phyloP scores from a whole-genome alignment of 2,329 filamentous ascomycete genomes.

The Fusarium nisikadoi region DNA sequence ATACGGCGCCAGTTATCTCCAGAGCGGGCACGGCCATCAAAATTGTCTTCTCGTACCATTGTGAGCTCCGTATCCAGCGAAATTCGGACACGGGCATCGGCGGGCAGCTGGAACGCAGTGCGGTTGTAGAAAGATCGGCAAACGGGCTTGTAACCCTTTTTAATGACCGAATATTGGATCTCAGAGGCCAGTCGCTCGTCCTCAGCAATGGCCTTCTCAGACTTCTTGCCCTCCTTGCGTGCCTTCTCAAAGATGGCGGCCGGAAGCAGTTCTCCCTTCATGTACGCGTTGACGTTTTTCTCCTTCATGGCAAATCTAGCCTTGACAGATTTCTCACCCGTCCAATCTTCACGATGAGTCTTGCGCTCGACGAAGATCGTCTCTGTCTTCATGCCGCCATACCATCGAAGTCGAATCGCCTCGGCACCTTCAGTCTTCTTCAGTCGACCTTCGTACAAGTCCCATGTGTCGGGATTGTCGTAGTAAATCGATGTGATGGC shows the following conservation, averaged over 20 bases:
- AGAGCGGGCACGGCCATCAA: slow-evolving; percentile 79
- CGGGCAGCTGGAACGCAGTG: slow-evolving; percentile 96
- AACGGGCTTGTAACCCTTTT: slow-evolving; percentile 86
- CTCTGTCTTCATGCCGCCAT: slow-evolving; percentile 94
- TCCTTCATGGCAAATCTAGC: slow-evolving; percentile 95
- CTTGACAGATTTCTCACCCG: slow-evolving; percentile 98
- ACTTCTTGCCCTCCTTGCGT: slow-evolving; percentile 93
- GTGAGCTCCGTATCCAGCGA: slow-evolving; percentile 96
- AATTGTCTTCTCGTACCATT: slow-evolving; percentile 94
- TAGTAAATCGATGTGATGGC: slow-evolving; percentile 99
- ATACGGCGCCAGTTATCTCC: slow-evolving; percentile 95
- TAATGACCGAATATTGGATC: slow-evolving; percentile 92
- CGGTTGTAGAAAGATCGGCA: slow-evolving; percentile 98
- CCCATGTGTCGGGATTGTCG: slow-evolving; percentile 93
- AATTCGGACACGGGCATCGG: slow-evolving; percentile 94
- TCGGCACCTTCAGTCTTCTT: slow-evolving; percentile 99
- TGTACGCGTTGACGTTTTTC: slow-evolving; percentile 94
- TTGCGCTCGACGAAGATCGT: slow-evolving; percentile 98
- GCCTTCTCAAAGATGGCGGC: slow-evolving; percentile 95
- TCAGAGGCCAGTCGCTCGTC: slow-evolving; percentile 90
- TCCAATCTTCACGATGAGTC: slow-evolving; percentile 99
- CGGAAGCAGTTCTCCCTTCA: slow-evolving; percentile 85
- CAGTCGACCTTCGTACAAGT: slow-evolving; percentile 90
- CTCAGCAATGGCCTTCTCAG: slow-evolving; percentile 88
- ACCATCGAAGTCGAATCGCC: slow-evolving; percentile 96